Evolutionary conservation across 768 basidiomycete genomes (phyloP).

Genomic region (Phylloporus arenicola): DNA sequence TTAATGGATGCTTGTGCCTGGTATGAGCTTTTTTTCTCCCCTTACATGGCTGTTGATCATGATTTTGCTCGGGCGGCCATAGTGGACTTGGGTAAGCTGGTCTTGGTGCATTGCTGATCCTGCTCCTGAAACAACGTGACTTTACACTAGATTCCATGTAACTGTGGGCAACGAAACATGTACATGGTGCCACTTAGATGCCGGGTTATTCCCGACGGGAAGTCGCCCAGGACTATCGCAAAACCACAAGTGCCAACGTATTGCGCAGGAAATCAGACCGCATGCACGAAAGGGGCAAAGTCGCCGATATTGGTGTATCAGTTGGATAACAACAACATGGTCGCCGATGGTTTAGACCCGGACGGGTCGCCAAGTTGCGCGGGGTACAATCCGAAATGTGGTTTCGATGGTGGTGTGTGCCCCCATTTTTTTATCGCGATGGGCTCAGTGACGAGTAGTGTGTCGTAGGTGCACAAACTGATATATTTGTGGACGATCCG

Average conservation of each 20-base stretch:
- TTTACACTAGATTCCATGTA: slow-evolving; percentile 1
- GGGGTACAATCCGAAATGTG: slow-evolving; percentile 12
- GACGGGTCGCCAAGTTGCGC: background rate
- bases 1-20: background rate
- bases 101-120: background rate
- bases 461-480: slow-evolving; percentile 12
- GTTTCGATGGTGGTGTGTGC: slow-evolving; percentile 9
- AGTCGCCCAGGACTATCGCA: slow-evolving; percentile 3
- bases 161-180: slow-evolving; percentile 8
- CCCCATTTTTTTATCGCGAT: background rate
- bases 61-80: background rate
- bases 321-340: too few relatives aligned
- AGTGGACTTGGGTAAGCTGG: slow-evolving; percentile 10
- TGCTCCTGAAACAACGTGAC: background rate
- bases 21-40: slow-evolving; percentile 5
- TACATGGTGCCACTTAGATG: slow-evolving; percentile 2
- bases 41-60: background rate
- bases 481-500: slow-evolving; percentile 9
- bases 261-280: slow-evolving; percentile 2
- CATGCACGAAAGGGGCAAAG: slow-evolving; percentile 13
- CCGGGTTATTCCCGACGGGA: background rate
- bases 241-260: background rate
- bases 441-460: background rate
- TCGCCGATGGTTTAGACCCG: too few relatives aligned
- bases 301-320: too few relatives aligned